Evolutionary conservation across 352 stramenopile species (phyloP).

Genomic region (Phytophthora niederhauseri): DNA sequence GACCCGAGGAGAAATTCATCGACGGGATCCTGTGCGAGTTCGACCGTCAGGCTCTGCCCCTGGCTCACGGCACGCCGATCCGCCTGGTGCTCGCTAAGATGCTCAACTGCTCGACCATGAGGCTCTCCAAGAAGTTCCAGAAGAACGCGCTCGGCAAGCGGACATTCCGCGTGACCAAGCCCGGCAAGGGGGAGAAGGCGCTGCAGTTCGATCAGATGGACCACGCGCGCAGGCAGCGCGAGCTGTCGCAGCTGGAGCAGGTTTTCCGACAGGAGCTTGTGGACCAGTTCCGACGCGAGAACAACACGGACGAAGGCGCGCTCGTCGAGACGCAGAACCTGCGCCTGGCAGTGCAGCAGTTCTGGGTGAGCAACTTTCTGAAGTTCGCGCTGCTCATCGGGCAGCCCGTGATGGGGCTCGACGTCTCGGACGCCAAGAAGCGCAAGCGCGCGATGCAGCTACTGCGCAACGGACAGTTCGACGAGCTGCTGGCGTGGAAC

Average conservation of each 20-base stretch:
- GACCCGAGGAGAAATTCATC: slow-evolving; percentile 87
- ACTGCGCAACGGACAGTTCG: slow-evolving; percentile 76
- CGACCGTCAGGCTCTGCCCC: slow-evolving; percentile 70
- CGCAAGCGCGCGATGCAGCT: slow-evolving; percentile 80
- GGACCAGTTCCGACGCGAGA: slow-evolving; percentile 82
- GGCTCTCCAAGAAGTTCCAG: slow-evolving; percentile 90
- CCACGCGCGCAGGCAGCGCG: slow-evolving; percentile 68
- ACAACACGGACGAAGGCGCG: slow-evolving; percentile 81
- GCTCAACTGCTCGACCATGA: slow-evolving; percentile 91
- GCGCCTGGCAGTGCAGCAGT: slow-evolving; percentile 80
- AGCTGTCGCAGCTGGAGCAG: slow-evolving; percentile 73
- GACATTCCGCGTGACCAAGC: slow-evolving; percentile 83
- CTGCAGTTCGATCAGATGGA: slow-evolving; percentile 75
- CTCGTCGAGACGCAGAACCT: slow-evolving; percentile 76
- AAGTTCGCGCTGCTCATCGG: slow-evolving; percentile 82
- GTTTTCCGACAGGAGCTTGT: slow-evolving; percentile 85
- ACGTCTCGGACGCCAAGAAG: slow-evolving; percentile 86
- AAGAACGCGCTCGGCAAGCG: slow-evolving; percentile 88
- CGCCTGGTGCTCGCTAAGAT: slow-evolving; percentile 83
- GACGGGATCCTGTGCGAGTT: slow-evolving; percentile 86
- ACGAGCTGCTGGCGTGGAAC: slow-evolving; percentile 75
- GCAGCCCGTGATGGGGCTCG: slow-evolving; percentile 72
- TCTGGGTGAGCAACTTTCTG: slow-evolving; percentile 87
- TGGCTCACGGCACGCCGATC: slow-evolving; percentile 85
- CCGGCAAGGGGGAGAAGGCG: slow-evolving; percentile 59